phyloP scores from a whole-genome alignment of 2,329 filamentous ascomycete species.

The Westerdykella sp. region DNA sequence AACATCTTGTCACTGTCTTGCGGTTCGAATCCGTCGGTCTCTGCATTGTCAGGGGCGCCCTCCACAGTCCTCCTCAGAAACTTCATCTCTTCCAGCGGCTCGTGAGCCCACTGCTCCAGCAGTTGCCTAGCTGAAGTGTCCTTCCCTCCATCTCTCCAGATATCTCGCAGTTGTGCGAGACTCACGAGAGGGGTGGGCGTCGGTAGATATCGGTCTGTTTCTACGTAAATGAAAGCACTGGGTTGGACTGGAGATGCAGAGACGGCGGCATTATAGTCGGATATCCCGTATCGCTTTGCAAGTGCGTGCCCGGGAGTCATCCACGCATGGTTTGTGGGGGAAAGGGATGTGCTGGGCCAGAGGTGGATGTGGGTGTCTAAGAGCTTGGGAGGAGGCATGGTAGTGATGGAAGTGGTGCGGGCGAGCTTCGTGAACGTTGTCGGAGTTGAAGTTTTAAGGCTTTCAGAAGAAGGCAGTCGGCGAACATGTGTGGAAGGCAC shows the following conservation, averaged over 20 bases:
- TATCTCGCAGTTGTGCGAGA: background rate
- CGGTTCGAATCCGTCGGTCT: slow-evolving; percentile 49
- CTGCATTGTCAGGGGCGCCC: slow-evolving; percentile 51
- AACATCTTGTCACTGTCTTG: slow-evolving; percentile 51
- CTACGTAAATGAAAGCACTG: slow-evolving; percentile 70
- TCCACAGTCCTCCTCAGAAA: slow-evolving; percentile 62
- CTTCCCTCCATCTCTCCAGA: slow-evolving; percentile 2
- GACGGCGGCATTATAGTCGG: slow-evolving; percentile 49
- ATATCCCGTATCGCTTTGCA: slow-evolving; percentile 56
- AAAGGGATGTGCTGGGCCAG: slow-evolving; percentile 58
- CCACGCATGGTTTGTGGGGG: slow-evolving; percentile 65
- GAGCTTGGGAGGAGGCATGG: slow-evolving; percentile 43
- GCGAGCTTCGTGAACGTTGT: background rate
- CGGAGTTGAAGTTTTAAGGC: background rate
- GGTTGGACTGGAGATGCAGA: slow-evolving; percentile 8
- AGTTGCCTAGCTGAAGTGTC: background rate
- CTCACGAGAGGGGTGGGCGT: background rate
- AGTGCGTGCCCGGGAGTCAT: slow-evolving; percentile 52
- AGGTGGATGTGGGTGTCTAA: slow-evolving; percentile 92
- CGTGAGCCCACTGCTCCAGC: slow-evolving; percentile 53
- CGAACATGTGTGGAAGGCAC: too few relatives aligned
- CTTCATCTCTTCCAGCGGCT: slow-evolving; percentile 65
- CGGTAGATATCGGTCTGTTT: slow-evolving; percentile 61
- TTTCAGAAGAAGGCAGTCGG: too few relatives aligned
- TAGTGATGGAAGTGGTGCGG: slow-evolving; percentile 2